Percentiles rank a stretch among this genome's conserved stretches.
phyloP scores from a whole-genome alignment of 768 basidiomycete species.

The Serendipita sp. region DNA sequence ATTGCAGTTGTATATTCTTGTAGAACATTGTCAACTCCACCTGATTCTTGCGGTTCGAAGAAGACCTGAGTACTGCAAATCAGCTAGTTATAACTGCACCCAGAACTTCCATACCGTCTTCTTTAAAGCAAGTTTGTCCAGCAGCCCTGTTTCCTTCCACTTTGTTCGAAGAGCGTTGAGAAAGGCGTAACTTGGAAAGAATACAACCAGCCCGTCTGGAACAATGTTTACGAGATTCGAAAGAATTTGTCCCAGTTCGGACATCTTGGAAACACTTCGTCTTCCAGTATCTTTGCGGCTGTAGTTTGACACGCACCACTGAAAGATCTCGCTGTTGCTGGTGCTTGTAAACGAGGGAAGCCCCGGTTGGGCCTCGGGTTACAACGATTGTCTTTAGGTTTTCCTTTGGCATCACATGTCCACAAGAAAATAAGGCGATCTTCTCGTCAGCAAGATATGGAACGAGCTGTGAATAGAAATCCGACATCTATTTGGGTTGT shows the following conservation, averaged over 20 bases:
- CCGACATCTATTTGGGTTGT: conserved; percentile 48
- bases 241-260: conserved; percentile 71
- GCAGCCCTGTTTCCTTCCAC: conserved; percentile 48
- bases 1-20: conserved; percentile 51
- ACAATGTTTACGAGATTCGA: conserved; percentile 64
- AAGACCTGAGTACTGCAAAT: conserved; percentile 42
- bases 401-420: conserved; percentile 72
- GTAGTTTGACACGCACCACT: conserved; percentile 31
- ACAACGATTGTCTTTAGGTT: conserved; percentile 67
- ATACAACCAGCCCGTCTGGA: conserved; percentile 81
- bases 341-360: conserved; percentile 66
- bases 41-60: conserved; percentile 64
- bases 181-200: conserved; percentile 84
- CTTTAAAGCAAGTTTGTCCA: conserved; percentile 47
- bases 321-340: conserved; percentile 47
- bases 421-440: conserved; percentile 74
- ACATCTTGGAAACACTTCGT: conserved; percentile 29
- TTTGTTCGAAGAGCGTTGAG: conserved; percentile 45
- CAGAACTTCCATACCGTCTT: conserved; percentile 44
- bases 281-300: background rate
- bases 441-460: conserved; percentile 40
- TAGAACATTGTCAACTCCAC: conserved; percentile 57
- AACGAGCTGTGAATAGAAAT: conserved; percentile 71
- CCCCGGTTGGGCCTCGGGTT: conserved; percentile 56
- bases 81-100: background rate